Evolutionary conservation across 768 basidiomycete genomes (phyloP), one percentile per base, ranked within the genome.

Genomic region (Boletus huronensis): DNA sequence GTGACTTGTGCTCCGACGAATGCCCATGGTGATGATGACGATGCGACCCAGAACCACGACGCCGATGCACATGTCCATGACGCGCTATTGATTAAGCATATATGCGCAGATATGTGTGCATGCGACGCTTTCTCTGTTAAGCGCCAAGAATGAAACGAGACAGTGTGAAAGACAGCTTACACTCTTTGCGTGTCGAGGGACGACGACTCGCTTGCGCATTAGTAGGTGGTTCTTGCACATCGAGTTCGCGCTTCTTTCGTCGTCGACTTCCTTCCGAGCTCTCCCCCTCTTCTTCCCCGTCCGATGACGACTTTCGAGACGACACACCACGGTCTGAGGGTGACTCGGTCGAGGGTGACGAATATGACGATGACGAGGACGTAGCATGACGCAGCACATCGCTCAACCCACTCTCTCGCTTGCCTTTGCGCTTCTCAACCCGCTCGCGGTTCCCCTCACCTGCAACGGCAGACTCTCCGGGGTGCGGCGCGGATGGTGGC

Each of bases 231-330:
- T 50, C 42, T 7, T 50, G 54, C 17, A 40, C 52, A 5, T 63
- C 58, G 6, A 70, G 19, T 25, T 39, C 50, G 6, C 65, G 50
- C 48, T 59, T 58, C 50, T 69, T 65, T 3, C 68, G 55, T 9
- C 35, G 52, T 3, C 54, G 65, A 50, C 54, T 57, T 10, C 36
- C 50, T 10, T 55, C 60, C 13, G 54, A 64, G 19, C 19, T 48
- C 16, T 54, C 50, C 3, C 26, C 58, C 10, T 59, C 61, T 5
- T 52, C 60, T 8, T 61, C 59, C 10, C 36, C 56, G 13, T 51
- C 59, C 21, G 47, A 41, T 6, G 64, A 50, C 31, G 58, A 56
- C 26, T 29, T 54, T 16, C 58, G 47, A 7, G 56, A 47, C 13
- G 55, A 54, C 3, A n/a, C 8, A 9, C 25, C 35, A 9, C 10